A percentile compares a stretch with the other conserved stretches of the same genome.
These are phyloP conservation scores for Ustilago bromivora DNA, from an alignment of 1,284 basidiomycete genomes.

Conservation along the genomic window DNA sequence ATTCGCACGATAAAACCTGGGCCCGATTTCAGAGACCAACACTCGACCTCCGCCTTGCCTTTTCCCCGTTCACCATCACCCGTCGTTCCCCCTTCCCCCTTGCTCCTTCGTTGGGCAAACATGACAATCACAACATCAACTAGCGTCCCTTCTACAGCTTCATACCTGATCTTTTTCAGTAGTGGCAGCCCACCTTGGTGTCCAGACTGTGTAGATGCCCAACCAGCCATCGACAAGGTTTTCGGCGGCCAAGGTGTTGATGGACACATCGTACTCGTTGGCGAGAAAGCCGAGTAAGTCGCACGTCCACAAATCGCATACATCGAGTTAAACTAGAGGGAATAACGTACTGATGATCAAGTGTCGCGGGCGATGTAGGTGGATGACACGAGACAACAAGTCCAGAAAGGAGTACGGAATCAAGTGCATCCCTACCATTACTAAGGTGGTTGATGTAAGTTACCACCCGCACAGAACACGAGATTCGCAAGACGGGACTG, in stretches of 20 bases:
- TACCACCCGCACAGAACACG: neutral
- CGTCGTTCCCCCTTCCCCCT: neutral
- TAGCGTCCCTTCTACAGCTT: conserved; percentile 6
- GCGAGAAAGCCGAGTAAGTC: conserved; percentile 44
- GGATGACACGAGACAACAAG: conserved; percentile 48
- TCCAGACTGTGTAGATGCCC: conserved; percentile 56
- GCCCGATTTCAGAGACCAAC: conserved; percentile 15
- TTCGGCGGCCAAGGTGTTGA: conserved; percentile 34
- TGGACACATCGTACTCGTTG: conserved; percentile 47
- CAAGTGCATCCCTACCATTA: conserved; percentile 51
- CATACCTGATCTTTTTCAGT: conserved; percentile 55
- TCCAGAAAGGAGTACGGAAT: conserved; percentile 46
- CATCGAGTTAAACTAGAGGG: too few relatives aligned
- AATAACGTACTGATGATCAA: neutral
- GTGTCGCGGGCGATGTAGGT: conserved; percentile 11
- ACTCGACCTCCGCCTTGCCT: neutral
- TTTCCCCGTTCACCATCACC: neutral
- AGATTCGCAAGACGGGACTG: neutral
- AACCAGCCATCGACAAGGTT: conserved; percentile 39
- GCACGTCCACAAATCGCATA: too few relatives aligned
- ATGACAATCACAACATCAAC: conserved; percentile 40
- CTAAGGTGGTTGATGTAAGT: conserved; percentile 45
- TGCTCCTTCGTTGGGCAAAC: neutral
- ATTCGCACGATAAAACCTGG: neutral
- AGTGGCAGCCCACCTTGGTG: conserved; percentile 57